Evolutionary conservation across 768 basidiomycete species (phyloP).

Genomic region (Gymnopilus dilepis): DNA sequence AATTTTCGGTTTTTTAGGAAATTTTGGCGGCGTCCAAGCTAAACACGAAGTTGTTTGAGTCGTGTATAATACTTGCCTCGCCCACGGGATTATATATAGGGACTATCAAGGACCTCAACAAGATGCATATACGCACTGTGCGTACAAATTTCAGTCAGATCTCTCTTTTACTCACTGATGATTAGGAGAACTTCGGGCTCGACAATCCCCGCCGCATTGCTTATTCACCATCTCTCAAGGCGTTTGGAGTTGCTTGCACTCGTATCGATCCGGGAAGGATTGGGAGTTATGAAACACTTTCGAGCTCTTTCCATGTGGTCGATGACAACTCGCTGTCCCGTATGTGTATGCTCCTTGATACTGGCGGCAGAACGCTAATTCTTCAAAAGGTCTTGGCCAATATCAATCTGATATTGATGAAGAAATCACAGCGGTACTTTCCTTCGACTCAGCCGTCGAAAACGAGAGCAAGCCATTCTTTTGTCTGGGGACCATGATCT

Average conservation of each 20-base stretch:
- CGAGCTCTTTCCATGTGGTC: constrained; percentile 67
- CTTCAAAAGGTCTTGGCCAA: constrained; percentile 46
- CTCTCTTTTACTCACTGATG: constrained; percentile 7
- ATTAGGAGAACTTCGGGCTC: constrained; percentile 70
- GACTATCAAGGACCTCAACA: constrained; percentile 66
- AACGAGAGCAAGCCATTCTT: constrained; percentile 45
- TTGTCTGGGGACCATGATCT: constrained; percentile 53
- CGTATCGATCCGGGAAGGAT: constrained; percentile 58
- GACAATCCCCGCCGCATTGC: constrained; percentile 74
- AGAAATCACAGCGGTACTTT: constrained; percentile 62
- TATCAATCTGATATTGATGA: constrained; percentile 59
- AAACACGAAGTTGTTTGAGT: constrained; percentile 50
- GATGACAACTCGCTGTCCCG: constrained; percentile 69
- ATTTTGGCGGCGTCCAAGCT: constrained; percentile 57
- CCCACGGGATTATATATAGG: constrained; percentile 66
- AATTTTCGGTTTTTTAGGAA: constrained; percentile 41
- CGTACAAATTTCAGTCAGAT: constrained; percentile 23
- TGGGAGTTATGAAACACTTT: constrained; percentile 50
- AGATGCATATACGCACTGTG: constrained; percentile 83
- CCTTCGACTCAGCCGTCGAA: constrained; percentile 37
- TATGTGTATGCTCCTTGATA: constrained; percentile 37
- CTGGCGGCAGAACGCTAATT: background rate
- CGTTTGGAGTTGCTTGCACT: constrained; percentile 71
- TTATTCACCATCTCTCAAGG: constrained; percentile 56
- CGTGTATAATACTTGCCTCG: constrained; percentile 65